Evolutionary conservation across 306 rosid genomes (phyloP), one percentile per base, ranked within the genome.

Genomic region (Casuarina cunninghamiana): DNA sequence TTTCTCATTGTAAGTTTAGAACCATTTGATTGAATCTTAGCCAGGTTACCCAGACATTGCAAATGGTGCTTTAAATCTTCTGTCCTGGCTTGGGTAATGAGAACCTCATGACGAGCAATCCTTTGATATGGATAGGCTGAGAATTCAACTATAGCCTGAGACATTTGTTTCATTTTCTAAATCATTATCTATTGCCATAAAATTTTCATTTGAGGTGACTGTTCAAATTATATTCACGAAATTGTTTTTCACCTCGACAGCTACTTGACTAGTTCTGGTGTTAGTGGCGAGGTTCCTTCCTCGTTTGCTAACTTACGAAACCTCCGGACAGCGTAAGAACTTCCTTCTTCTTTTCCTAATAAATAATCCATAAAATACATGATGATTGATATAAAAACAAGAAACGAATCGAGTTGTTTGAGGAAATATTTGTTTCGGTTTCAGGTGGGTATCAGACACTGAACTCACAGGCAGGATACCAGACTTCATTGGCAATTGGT

Each of bases 211-310:
- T 54, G 4, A 15, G 10, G 46, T 38, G 48, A 39, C 41, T 65
- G 3, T 16, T 65, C 38, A 38, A 5, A 63, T 1, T 38, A 13
- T 11, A 66, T n/a, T 1, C 15, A 1, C 16, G 10, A 13, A 16
- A n/a, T 26, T 26, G 32, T 66, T 66, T 70, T 85, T 75, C 79
- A 1, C 74, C 42, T 85, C 45, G 70, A 67, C 90, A 92, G 97
- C 71, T 92, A 90, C 77, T 13, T 88, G n/a, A 90, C 79, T 86
- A 94, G 98, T 77, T 85, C 89, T 5, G 96, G 98, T 80, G 72
- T 89, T 43, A 82, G 93, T 26, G 98, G 98, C 38, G 86, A 85
- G 78, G 86, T 94, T 84, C 98, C 97, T 76, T 75, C 88, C 61
- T 77, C 96, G 78, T 85, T 94, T 89, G 80, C 91, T 38, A 75